Evolutionary conservation across 2,329 filamentous ascomycete genomes (phyloP).

Genomic region (Clonostachys sp.): DNA sequence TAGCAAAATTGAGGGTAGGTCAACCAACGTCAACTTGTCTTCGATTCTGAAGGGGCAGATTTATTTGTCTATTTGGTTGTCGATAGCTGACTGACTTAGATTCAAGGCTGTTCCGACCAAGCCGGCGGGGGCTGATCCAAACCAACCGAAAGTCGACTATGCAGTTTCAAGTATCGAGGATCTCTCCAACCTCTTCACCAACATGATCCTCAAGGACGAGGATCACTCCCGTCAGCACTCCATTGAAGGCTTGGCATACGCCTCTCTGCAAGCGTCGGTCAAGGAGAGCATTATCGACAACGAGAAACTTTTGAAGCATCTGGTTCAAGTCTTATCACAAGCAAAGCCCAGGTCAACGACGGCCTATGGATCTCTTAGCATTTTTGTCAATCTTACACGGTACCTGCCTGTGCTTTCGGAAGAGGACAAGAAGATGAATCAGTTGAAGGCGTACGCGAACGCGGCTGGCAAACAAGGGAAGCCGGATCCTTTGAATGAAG

Average conservation of each 20-base stretch:
- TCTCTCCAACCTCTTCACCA: slow-evolving; percentile 59
- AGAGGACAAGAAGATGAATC: slow-evolving; percentile 86
- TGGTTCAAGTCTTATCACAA: slow-evolving; percentile 60
- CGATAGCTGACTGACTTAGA: slow-evolving; percentile 43
- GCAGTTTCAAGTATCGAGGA: slow-evolving; percentile 61
- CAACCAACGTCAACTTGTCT: neutral
- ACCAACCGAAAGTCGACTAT: slow-evolving; percentile 39
- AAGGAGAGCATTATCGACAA: slow-evolving; percentile 78
- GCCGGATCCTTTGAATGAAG: slow-evolving; percentile 67
- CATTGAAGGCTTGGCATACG: slow-evolving; percentile 88
- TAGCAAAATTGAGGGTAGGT: slow-evolving; percentile 65
- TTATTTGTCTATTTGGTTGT: slow-evolving; percentile 7
- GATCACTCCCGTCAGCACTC: slow-evolving; percentile 61
- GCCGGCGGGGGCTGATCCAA: slow-evolving; percentile 27
- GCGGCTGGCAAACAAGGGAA: slow-evolving; percentile 63
- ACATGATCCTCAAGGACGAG: slow-evolving; percentile 58
- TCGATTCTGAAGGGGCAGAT: neutral
- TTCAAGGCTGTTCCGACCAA: slow-evolving; percentile 50
- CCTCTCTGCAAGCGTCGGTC: slow-evolving; percentile 78
- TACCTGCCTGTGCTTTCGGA: slow-evolving; percentile 77
- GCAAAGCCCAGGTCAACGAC: slow-evolving; percentile 62
- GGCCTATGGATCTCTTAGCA: slow-evolving; percentile 81
- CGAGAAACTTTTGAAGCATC: slow-evolving; percentile 58
- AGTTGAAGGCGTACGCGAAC: slow-evolving; percentile 92
- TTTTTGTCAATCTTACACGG: slow-evolving; percentile 78